phyloP scores from a whole-genome alignment of 2,329 filamentous ascomycete genomes.

The Dactylellina haptotyla region DNA sequence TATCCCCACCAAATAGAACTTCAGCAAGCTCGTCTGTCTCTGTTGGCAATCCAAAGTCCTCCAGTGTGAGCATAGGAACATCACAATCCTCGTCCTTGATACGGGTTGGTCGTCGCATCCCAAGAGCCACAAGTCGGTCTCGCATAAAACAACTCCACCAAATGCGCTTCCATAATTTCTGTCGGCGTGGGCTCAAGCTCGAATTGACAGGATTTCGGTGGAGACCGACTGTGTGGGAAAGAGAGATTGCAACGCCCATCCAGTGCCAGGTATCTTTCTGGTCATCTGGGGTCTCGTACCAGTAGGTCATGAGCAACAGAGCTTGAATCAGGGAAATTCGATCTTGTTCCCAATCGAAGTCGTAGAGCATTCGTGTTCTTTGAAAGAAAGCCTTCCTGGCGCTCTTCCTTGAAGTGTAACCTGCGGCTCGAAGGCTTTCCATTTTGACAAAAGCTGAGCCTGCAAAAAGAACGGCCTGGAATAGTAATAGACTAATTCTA shows the following conservation, averaged over 20 bases:
- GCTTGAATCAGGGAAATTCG: constrained; percentile 88
- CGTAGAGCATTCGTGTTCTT: constrained; percentile 86
- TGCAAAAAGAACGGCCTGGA: constrained; percentile 95
- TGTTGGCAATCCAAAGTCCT: constrained; percentile 78
- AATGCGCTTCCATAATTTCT: constrained; percentile 90
- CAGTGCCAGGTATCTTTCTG: constrained; percentile 99
- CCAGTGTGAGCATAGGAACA: constrained; percentile 84
- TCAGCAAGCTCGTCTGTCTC: constrained; percentile 40
- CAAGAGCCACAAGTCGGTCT: constrained; percentile 88
- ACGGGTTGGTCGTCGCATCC: constrained; percentile 89
- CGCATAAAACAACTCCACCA: constrained; percentile 99
- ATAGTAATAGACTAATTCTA: constrained; percentile 82
- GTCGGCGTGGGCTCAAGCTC: constrained; percentile 76
- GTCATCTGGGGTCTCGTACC: constrained; percentile 96
- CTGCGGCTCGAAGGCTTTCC: constrained; percentile 77
- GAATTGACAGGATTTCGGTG: constrained; percentile 85
- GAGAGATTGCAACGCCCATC: constrained; percentile 94
- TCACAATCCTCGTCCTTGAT: constrained; percentile 95
- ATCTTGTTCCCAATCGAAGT: constrained; percentile 94
- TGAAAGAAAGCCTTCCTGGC: constrained; percentile 90
- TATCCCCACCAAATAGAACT: constrained; percentile 42
- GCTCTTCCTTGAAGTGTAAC: constrained; percentile 79
- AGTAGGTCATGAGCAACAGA: constrained; percentile 91
- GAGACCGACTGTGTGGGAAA: constrained; percentile 91
- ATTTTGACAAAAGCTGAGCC: constrained; percentile 88